Evolutionary conservation across 106 monocot genomes (phyloP), one percentile per base, ranked within the genome.

Genomic region (Xerophyta viscosa): DNA sequence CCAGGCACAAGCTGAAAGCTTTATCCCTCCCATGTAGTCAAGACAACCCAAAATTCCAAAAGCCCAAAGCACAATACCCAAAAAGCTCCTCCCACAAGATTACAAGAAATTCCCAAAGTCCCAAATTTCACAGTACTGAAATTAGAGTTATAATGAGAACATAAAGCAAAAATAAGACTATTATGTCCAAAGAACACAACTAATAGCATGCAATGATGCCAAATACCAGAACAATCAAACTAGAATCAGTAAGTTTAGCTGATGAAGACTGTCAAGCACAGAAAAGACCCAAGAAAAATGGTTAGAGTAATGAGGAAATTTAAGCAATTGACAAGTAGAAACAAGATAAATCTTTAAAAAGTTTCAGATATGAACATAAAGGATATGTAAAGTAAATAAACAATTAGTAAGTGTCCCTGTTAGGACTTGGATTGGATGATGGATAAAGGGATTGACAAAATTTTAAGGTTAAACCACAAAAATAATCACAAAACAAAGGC

Each of bases 401-500:
- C 36, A 54, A 33, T 29, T 54, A 54, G 3, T 50, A 50, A 1
- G 26, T 50, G 50, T 50, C 50, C 2, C 12, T 50, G 8, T 50
- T 50, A 27, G 50, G 23, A 27, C 8, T 27, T 24, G 43, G 43
- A 44, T n/a, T n/a, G n/a, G n/a, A n/a, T 44, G 13, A 28, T 50
- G 51, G 12, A 54, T 27, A 52, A 30, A 37, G 50, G 45, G 21
- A 46, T n/a, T n/a, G n/a, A n/a, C n/a, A n/a, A n/a, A n/a, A n/a
- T 48, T 37, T 41, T 45, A 47, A 30, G 8, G 2, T 22, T 29
- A 39, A 57, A 31, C 43, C 11, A 67, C 29, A 66, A 51, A 45
- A 23, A 74, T 43, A 64, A 26, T 6, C 24, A 33, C 46, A 17
- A 57, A 20, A 54, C 65, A 43, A 52, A n/a, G n/a, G n/a, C n/a